Evolutionary conservation across 495 filamentous ascomycete genomes (phyloP).

Genomic region (Xylona heveae): DNA sequence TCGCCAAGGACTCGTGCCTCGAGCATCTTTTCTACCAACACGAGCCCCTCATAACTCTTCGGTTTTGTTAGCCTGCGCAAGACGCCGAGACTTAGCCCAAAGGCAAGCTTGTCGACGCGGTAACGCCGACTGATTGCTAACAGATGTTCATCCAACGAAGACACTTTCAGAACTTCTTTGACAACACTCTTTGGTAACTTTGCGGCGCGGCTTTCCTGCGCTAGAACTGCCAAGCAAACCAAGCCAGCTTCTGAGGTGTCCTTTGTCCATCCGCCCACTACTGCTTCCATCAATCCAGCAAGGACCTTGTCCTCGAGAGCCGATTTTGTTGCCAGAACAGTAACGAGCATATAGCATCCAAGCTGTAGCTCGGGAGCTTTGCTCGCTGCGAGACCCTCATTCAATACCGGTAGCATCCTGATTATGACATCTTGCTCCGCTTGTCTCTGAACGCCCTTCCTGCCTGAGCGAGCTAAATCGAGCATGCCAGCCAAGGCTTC

Average conservation of each 20-base stretch:
- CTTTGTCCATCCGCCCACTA: conserved; percentile 49
- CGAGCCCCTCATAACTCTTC: conserved; percentile 31
- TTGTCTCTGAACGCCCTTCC: conserved; percentile 39
- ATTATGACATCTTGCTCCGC: conserved; percentile 63
- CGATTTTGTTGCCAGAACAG: conserved; percentile 64
- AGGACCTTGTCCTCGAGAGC: conserved; percentile 52
- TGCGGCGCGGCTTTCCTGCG: conserved; percentile 36
- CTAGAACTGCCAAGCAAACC: conserved; percentile 57
- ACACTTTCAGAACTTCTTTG: conserved; percentile 42
- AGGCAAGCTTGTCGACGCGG: conserved; percentile 46
- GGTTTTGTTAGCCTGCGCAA: conserved; percentile 40
- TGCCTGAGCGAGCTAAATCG: conserved; percentile 49
- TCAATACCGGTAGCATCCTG: conserved; percentile 50
- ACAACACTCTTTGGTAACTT: conserved; percentile 42
- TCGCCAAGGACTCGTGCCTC: conserved; percentile 36
- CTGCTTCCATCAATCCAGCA: conserved; percentile 64
- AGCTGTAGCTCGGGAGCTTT: conserved; percentile 54
- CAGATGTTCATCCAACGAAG: conserved; percentile 33
- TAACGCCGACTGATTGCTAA: conserved; percentile 39
- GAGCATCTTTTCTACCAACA: conserved; percentile 37
- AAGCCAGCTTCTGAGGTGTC: conserved; percentile 55
- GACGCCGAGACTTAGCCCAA: conserved; percentile 47
- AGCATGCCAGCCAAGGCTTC: conserved; percentile 66
- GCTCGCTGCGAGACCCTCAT: conserved; percentile 50
- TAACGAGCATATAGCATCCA: conserved; percentile 75